Percentiles rank a stretch among this genome's conserved stretches.
phyloP scores from a whole-genome alignment of 2,329 filamentous ascomycete species.

The Myrmaecium sp. region DNA sequence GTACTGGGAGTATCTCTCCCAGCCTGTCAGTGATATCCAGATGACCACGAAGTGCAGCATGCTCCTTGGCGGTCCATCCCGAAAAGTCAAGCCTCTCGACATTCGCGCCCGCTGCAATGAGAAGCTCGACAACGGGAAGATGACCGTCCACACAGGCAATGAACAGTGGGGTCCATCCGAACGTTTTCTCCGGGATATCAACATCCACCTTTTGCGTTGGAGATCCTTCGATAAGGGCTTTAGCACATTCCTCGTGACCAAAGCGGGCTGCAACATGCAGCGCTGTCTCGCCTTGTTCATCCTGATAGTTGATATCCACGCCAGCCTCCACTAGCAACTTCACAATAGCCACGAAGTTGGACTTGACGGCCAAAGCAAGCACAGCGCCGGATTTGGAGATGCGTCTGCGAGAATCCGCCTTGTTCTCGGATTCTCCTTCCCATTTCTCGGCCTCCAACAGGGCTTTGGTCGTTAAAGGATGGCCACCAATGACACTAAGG shows the following conservation, averaged over 20 bases:
- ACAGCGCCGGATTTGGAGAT: conserved; percentile 77
- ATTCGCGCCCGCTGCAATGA: conserved; percentile 65
- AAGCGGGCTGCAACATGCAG: conserved; percentile 83
- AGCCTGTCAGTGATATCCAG: conserved; percentile 61
- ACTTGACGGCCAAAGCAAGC: conserved; percentile 71
- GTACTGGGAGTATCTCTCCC: conserved; percentile 33
- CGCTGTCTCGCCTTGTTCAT: conserved; percentile 78
- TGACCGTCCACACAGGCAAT: conserved; percentile 84
- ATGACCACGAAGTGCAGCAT: conserved; percentile 80
- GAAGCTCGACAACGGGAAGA: conserved; percentile 52
- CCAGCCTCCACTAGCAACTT: conserved; percentile 75
- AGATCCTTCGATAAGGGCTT: conserved; percentile 55
- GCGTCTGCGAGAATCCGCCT: conserved; percentile 45
- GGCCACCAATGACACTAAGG: conserved; percentile 79
- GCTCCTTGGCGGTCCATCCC: conserved; percentile 87
- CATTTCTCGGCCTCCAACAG: conserved; percentile 69
- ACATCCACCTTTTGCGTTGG: conserved; percentile 55
- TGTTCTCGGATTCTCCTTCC: conserved; percentile 45
- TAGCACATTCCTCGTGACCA: conserved; percentile 66
- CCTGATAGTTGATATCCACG: conserved; percentile 85
- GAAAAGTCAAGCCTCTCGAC: conserved; percentile 62
- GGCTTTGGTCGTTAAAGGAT: conserved; percentile 67
- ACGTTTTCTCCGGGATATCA: conserved; percentile 65
- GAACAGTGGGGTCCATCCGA: conserved; percentile 90
- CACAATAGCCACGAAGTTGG: conserved; percentile 73